Conservation (phyloP, 371 early-diverging fungal genomes). For the Coemansia sp. region DNA sequence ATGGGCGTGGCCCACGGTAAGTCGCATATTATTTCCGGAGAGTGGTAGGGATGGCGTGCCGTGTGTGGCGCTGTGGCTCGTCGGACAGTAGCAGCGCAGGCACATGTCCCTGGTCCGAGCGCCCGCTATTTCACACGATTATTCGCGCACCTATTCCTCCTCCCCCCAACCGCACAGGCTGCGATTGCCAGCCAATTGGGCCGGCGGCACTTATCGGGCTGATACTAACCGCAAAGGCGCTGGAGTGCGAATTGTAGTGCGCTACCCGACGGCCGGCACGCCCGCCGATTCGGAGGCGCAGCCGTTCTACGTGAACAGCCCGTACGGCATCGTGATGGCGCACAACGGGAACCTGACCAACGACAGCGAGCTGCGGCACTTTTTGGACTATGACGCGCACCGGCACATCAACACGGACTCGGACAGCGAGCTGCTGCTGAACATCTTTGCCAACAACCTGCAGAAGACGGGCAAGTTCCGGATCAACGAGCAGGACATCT, state of each 20-base stretch:
- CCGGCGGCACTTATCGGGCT: not conserved
- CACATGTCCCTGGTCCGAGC: not conserved
- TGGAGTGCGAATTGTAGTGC: conserved; percentile 55
- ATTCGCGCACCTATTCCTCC: not conserved
- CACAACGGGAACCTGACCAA: conserved; percentile 98
- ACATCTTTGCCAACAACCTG: conserved; percentile 90
- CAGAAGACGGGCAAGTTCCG: conserved; percentile 93
- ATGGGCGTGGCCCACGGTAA: conserved; percentile 97
- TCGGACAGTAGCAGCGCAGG: not conserved
- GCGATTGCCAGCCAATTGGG: not conserved
- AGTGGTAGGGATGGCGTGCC: too few species aligned
- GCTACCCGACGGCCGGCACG: conserved; percentile 96
- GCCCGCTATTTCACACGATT: not conserved
- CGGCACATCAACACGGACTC: conserved; percentile 98
- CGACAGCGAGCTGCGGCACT: conserved; percentile 78
- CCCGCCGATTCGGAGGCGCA: conserved; percentile 94
- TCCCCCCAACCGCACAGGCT: too few species aligned
- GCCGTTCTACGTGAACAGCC: conserved; percentile 98
- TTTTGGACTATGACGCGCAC: conserved; percentile 89
- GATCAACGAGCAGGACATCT: conserved; percentile 95
- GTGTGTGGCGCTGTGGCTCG: not conserved
- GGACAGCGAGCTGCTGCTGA: conserved; percentile 94
- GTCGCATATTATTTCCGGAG: conserved; percentile 8
- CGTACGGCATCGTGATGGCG: conserved; percentile 95
- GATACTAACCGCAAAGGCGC: not conserved